phyloP scores from a whole-genome alignment of 306 rosid genomes.

The Vigna mungo region DNA sequence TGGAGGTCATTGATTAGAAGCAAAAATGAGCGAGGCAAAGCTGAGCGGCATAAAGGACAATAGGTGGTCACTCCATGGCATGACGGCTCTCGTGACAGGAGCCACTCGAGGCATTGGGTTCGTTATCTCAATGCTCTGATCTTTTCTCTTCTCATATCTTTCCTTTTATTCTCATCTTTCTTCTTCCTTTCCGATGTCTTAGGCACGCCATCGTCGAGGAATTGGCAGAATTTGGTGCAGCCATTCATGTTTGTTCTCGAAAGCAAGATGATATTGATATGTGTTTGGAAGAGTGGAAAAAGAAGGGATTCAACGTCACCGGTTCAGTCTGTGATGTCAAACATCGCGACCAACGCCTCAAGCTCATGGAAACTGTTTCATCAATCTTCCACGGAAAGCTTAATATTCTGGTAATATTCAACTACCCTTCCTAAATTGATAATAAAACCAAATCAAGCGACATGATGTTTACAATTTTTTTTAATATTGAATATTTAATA shows the following conservation, averaged over 20 bases:
- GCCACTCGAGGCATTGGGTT: constrained; percentile 54
- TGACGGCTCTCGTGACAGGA: constrained; percentile 53
- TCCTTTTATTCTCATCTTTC: neutral
- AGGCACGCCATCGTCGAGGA: constrained; percentile 45
- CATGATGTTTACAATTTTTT: too few relatives aligned
- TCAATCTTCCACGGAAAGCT: constrained; percentile 39
- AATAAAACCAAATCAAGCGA: too few relatives aligned
- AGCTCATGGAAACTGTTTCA: constrained; percentile 23
- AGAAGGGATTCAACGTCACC: constrained; percentile 34
- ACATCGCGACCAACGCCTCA: neutral
- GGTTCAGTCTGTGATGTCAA: constrained; percentile 29
- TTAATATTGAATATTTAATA: too few relatives aligned
- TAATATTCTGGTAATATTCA: constrained; percentile 45
- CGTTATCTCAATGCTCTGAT: neutral
- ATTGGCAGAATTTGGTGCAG: constrained; percentile 38
- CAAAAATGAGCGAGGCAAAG: constrained; percentile 12
- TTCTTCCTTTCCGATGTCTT: neutral
- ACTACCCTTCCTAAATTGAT: too few relatives aligned
- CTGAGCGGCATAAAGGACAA: constrained; percentile 6
- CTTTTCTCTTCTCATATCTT: too few relatives aligned
- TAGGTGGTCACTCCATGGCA: constrained; percentile 52
- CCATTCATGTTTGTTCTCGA: constrained; percentile 39
- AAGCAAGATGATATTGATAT: constrained; percentile 31
- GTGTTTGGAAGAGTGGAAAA: constrained; percentile 39
- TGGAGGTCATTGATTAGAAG: too few relatives aligned